phyloP scores from a whole-genome alignment of 2,329 filamentous ascomycete species.

The Nothopassalora personata region DNA sequence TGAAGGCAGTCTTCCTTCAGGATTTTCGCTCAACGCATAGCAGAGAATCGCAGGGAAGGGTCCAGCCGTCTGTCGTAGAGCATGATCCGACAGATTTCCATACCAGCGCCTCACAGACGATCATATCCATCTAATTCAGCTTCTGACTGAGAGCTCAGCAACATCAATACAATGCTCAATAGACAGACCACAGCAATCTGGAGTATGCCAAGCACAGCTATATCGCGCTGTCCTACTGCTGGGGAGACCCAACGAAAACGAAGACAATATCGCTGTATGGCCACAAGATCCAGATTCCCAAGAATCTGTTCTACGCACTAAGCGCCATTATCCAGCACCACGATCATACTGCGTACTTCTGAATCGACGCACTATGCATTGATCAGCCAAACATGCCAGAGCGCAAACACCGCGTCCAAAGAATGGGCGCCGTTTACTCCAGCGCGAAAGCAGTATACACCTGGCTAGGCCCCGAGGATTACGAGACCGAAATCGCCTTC shows the following conservation, averaged over 20 bases:
- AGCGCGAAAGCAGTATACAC: slow-evolving; percentile 4
- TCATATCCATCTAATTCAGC: neutral
- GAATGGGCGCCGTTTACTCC: slow-evolving; percentile 11
- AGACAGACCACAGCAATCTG: neutral
- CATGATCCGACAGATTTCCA: neutral
- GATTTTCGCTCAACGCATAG: too few species aligned
- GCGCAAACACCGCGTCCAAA: slow-evolving; percentile 7
- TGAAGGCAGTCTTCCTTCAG: neutral
- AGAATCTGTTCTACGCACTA: neutral
- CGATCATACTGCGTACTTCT: neutral
- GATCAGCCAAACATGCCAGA: slow-evolving; percentile 10
- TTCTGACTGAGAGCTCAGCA: neutral
- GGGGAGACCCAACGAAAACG: slow-evolving; percentile 3
- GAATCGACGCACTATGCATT: slow-evolving; percentile 18
- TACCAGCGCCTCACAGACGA: neutral
- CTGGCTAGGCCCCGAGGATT: slow-evolving; percentile 8
- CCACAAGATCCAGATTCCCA: neutral
- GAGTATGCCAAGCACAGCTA: neutral
- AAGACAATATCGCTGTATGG: neutral
- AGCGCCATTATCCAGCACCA: neutral
- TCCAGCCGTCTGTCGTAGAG: neutral
- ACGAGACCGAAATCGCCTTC: neutral
- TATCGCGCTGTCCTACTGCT: slow-evolving; percentile 6
- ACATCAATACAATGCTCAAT: neutral
- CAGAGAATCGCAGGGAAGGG: too few species aligned